Evolutionary conservation across 305 asterid genomes (phyloP), one percentile per base, ranked within the genome.

Genomic region (Fraxinus paxiana): DNA sequence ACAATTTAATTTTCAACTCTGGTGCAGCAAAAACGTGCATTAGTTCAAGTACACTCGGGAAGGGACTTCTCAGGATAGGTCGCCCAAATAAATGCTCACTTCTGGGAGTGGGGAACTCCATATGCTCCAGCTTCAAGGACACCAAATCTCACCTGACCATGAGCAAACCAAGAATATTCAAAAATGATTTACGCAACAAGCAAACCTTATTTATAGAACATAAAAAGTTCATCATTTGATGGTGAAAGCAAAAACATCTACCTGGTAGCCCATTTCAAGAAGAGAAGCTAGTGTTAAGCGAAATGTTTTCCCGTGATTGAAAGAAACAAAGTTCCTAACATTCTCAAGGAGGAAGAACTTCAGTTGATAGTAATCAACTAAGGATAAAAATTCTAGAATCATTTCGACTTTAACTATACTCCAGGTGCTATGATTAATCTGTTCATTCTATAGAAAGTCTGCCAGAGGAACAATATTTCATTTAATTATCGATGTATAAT

Each of bases 41-140:
- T 77, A 97, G 98, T 88, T 96, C 99, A 0, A 97, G 99, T 51
- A 97, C 99, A 96, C 33, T 94, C 98, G 0, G 99, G 98, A 82
- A 94, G 98, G 78, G 86, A 41, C 87, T 92, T 95, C 59, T 92
- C 93, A 10, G 98, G 99, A 79, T 97, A 88, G 18, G 99, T 97
- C 12, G 94, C 98, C 99, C 98, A 96, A 82, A 96, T 96, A 84
- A 96, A 96, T 70, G 98, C 99, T 79, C 99, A 89, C 88, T 96
- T 96, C 87, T 98, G 87, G 46, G 97, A 90, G 87, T 96, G 98
- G 80, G 99, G 97, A 80, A 92, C 95, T 61, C 98, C 99, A 88
- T 80, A 96, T 8, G 98, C 92, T 85, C 99, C 99, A 79, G 99
- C 99, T 89, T 94, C 98, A 59, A 96, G 97, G 82, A 96, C 89